Base-by-base conservation (phyloP, 2,329 filamentous ascomycete species). In the Alternaria sp. region DNA sequence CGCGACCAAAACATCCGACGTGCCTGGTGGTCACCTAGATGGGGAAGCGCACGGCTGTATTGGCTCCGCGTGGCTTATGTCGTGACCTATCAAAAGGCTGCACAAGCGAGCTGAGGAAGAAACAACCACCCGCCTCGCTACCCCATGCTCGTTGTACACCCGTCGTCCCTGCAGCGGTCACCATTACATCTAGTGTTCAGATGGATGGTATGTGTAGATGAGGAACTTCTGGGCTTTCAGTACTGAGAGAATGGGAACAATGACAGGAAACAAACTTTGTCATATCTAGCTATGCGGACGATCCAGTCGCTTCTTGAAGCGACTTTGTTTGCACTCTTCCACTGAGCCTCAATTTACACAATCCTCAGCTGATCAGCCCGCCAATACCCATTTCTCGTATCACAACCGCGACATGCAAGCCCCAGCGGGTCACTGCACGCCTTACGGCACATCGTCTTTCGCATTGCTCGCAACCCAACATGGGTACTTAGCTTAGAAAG, bases 341-440 rank as follows among this genome's bases (percentile, higher is more conserved):
- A 14, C 14, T 16, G 18, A 30, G n/a, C 34, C 34, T 18, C 16
- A 26, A 22, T 32, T n/a, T 20, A 47, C 30, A 18, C 12, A 28
- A 7, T 2, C 7, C 32, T 46, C 57, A 52, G 53, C 46, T 60
- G 53, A 57, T 47, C 57, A 52, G 34, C 53, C 53, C 32, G 44
- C 34, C 43, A 41, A 51, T 60, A 38, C 48, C n/a, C 36, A 18
- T 22, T 18, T 46, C 41, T 43, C 57, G 54, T 51, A 51, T 52
- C 18, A 30, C 46, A 51, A 47, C 42, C 30, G 52, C 26, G 47
- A 41, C 34, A 34, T 56, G 57, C 41, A 60, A 60, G 57, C 57
- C 57, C 18, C 57, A 57, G 57, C 26, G 57, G 57, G 57, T 39
- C 57, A 20, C 26, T 57, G 57, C 47, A 20, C 57, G 57, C 53